A percentile compares a stretch with the other conserved stretches of the same genome.
These are phyloP conservation scores for Lyophyllum semitale DNA, from an alignment of 768 basidiomycete genomes.

Conservation along the genomic window DNA sequence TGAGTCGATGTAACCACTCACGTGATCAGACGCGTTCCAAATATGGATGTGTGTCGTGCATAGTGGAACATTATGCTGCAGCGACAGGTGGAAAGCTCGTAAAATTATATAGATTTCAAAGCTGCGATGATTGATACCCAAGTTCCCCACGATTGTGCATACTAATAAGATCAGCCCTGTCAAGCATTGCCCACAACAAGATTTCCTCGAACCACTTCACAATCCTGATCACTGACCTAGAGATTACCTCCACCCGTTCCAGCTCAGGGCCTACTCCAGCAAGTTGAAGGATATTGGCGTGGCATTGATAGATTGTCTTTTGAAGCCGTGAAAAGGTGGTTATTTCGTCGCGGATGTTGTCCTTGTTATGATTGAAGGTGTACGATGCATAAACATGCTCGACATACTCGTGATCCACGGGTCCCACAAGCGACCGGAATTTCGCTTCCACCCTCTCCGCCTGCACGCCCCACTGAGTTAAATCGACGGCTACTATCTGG, in stretches of 20 bases:
- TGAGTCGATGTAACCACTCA: too few relatives aligned
- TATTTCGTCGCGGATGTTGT: neutral
- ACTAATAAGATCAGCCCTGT: neutral
- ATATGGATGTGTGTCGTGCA: too few relatives aligned
- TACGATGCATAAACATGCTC: neutral
- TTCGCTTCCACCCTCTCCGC: neutral
- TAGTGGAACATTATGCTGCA: too few relatives aligned
- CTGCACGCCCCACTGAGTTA: too few relatives aligned
- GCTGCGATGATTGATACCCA: neutral
- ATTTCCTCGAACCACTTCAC: neutral
- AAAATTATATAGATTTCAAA: too few relatives aligned
- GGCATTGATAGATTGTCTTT: neutral
- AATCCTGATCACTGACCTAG: neutral
- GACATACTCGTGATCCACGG: neutral
- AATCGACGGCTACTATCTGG: too few relatives aligned
- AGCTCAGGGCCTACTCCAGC: neutral
- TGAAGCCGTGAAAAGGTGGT: neutral
- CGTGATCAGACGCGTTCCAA: too few relatives aligned
- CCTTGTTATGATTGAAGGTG: neutral
- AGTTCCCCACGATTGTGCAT: neutral
- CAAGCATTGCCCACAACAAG: neutral
- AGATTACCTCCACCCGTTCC: neutral
- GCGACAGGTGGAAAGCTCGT: too few relatives aligned
- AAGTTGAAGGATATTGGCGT: neutral
- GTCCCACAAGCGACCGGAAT: neutral